A percentile compares a stretch with the other conserved stretches of the same genome.
Conservation (phyloP, 73 alveolate genomes). For the Paramecium sonneborni region DNA sequence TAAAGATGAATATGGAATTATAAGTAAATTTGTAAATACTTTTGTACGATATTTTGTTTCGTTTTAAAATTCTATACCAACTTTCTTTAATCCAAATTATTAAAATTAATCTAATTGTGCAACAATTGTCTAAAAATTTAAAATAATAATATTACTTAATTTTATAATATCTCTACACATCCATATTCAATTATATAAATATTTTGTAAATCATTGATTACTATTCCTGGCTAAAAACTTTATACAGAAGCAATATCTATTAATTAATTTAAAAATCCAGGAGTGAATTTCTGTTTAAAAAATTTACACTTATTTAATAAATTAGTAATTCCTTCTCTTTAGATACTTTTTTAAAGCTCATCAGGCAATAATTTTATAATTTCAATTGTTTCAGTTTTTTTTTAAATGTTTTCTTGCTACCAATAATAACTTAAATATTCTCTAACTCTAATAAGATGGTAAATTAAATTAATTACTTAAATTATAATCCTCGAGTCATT, state of each 20-base stretch:
- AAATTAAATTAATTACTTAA: neutral
- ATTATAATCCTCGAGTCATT: slow-evolving; percentile 10
- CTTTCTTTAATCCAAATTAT: neutral
- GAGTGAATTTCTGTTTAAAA: slow-evolving; percentile 23
- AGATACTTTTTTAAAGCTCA: slow-evolving; percentile 20
- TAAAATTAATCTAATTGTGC: neutral
- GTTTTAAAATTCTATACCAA: neutral
- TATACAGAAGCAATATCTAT: neutral
- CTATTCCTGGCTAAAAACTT: neutral
- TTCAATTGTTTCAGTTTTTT: neutral
- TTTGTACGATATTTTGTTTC: neutral
- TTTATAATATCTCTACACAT: neutral
- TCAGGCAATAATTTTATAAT: slow-evolving; percentile 34
- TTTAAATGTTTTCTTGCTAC: slow-evolving; percentile 17
- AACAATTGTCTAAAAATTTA: neutral
- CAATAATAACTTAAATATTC: slow-evolving; percentile 61
- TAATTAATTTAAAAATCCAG: neutral
- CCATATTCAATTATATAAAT: slow-evolving; percentile 27
- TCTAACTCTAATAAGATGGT: neutral
- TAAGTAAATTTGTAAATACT: neutral
- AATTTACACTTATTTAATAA: slow-evolving; percentile 18
- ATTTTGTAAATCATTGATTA: neutral
- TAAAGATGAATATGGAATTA: neutral
- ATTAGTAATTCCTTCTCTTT: neutral
- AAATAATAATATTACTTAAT: neutral